Evolutionary conservation across 768 basidiomycete genomes (phyloP).

Genomic region (Psilocybe sp.): DNA sequence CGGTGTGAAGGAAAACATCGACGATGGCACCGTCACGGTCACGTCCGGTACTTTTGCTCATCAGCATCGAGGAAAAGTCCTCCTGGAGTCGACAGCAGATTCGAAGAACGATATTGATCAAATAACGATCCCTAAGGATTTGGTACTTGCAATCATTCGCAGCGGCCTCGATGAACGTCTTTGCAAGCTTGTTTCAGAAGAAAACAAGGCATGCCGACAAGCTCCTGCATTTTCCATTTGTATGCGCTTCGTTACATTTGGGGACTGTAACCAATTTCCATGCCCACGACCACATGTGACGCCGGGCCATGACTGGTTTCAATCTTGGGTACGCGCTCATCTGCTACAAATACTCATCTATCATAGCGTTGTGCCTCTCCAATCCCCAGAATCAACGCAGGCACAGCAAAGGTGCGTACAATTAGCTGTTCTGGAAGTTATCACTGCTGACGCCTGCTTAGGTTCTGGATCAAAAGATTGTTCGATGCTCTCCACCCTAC

Average conservation of each 20-base stretch:
- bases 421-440: neutral
- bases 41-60: constrained; percentile 23
- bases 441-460: constrained; percentile 14
- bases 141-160: neutral
- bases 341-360: constrained; percentile 50
- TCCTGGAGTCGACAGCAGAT: neutral
- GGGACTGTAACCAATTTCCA: constrained; percentile 24
- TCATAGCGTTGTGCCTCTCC: constrained; percentile 25
- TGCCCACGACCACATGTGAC: constrained; percentile 38
- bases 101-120: neutral
- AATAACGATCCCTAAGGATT: neutral
- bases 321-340: constrained; percentile 39
- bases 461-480: constrained; percentile 44
- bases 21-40: constrained; percentile 20
- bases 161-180: constrained; percentile 8
- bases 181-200: constrained; percentile 8
- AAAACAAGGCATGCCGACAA: constrained; percentile 8
- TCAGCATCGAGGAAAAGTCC: neutral
- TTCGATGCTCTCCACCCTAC: constrained; percentile 51
- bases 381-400: constrained; percentile 8
- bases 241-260: constrained; percentile 26
- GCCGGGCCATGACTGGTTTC: constrained; percentile 32
- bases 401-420: constrained; percentile 15
- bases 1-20: constrained; percentile 26
- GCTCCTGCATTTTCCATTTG: constrained; percentile 6